A percentile compares a stretch with the other conserved stretches of the same genome.
These are phyloP conservation scores for Protomyces inouyei DNA, from an alignment of 1,139 yeast species.

Conservation along the genomic window DNA sequence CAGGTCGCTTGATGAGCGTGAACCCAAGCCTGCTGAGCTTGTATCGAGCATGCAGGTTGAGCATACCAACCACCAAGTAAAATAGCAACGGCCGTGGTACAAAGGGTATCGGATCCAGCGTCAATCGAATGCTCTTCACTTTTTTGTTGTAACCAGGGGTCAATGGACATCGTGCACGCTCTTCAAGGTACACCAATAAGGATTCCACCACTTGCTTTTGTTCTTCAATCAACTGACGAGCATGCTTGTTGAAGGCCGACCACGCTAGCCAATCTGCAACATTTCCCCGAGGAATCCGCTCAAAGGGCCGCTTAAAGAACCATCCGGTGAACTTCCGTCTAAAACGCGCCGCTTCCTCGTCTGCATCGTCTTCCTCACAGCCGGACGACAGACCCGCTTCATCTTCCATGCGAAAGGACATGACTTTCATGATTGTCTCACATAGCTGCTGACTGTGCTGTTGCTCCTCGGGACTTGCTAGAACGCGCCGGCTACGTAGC, in stretches of 20 bases:
- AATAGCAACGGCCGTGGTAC: conserved; percentile 13
- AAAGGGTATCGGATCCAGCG: conserved; percentile 17
- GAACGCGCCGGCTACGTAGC: background rate
- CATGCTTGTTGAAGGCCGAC: conserved; percentile 3
- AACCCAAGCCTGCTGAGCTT: background rate
- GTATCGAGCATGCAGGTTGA: background rate
- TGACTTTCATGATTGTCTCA: background rate
- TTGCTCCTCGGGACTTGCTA: background rate
- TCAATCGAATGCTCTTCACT: conserved; percentile 6
- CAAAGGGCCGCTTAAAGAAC: conserved; percentile 15
- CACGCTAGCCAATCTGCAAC: conserved; percentile 16
- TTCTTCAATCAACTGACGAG: background rate
- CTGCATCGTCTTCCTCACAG: background rate
- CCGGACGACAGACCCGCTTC: background rate
- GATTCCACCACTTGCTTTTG: conserved; percentile 1
- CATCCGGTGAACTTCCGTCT: conserved; percentile 12
- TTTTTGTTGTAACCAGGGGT: background rate
- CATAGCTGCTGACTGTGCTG: background rate
- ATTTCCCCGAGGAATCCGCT: conserved; percentile 7
- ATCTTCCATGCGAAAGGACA: background rate
- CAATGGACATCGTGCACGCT: background rate
- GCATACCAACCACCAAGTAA: conserved; percentile 5
- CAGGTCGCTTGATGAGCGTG: background rate
- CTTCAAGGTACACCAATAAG: background rate
- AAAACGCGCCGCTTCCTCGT: conserved; percentile 11